Percentiles rank a stretch among this genome's conserved stretches.
phyloP scores from a whole-genome alignment of 805 yeast genomes.

The Peterozyma xylosa region DNA sequence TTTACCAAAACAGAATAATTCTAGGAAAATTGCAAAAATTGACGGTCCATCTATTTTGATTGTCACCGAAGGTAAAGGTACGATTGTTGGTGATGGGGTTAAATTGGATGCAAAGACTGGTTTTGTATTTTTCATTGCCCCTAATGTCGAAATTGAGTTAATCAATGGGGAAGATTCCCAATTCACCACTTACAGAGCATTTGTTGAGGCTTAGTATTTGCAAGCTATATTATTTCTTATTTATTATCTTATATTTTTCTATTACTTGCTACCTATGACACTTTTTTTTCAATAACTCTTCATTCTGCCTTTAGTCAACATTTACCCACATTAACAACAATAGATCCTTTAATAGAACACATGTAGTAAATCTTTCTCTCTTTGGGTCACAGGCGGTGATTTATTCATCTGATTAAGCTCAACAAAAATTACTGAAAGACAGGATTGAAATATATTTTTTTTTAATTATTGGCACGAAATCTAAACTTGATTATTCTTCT shows the following conservation, averaged over 20 bases:
- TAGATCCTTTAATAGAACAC: too few species aligned
- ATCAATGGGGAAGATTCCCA: constrained; percentile 35
- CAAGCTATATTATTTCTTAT: background rate
- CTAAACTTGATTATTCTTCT: constrained; percentile 21
- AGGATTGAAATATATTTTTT: background rate
- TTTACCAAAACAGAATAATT: constrained; percentile 30
- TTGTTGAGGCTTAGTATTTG: constrained; percentile 52
- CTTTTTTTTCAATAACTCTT: too few species aligned
- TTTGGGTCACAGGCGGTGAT: too few species aligned
- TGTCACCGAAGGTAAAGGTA: constrained; percentile 76
- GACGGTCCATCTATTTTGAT: constrained; percentile 87
- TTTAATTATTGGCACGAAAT: background rate
- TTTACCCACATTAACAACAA: too few species aligned
- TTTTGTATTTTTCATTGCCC: constrained; percentile 77
- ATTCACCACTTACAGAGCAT: constrained; percentile 86
- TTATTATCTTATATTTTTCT: background rate
- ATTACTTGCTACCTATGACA: background rate
- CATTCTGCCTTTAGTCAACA: too few species aligned
- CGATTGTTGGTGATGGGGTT: constrained; percentile 30
- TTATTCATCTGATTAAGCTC: too few species aligned
- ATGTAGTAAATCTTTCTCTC: too few species aligned
- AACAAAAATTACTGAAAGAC: too few species aligned
- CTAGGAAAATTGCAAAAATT: constrained; percentile 48
- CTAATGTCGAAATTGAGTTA: constrained; percentile 60
- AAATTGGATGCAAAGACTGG: constrained; percentile 57